phyloP scores from a whole-genome alignment of 2,329 filamentous ascomycete species.

The Hypomyces rosellus region DNA sequence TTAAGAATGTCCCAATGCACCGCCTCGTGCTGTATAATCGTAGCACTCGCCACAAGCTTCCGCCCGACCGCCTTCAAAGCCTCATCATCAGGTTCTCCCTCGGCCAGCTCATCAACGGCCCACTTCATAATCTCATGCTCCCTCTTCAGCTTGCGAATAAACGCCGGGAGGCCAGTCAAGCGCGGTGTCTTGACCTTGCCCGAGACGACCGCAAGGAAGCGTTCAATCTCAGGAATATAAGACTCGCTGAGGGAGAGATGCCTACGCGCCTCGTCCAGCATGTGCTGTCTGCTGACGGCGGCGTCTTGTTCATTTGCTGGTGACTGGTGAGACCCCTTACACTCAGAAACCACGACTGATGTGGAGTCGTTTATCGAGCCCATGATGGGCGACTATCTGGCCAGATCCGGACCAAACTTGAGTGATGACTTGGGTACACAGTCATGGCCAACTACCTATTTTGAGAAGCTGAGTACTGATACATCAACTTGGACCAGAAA shows the following conservation, averaged over 20 bases:
- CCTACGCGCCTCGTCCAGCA: slow-evolving; percentile 11
- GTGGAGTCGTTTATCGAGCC: not conserved
- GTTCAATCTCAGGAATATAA: slow-evolving; percentile 16
- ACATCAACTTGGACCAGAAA: too few relatives aligned
- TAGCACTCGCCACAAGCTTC: slow-evolving; percentile 20
- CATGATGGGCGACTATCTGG: not conserved
- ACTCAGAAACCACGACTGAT: not conserved
- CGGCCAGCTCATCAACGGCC: slow-evolving; percentile 10
- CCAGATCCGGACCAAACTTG: too few relatives aligned
- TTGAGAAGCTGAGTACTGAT: too few relatives aligned
- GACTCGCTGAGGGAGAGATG: slow-evolving; percentile 9
- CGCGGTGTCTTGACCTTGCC: slow-evolving; percentile 8
- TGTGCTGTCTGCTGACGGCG: not conserved
- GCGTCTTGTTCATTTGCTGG: not conserved
- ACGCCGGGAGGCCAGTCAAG: slow-evolving; percentile 18
- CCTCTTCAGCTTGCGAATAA: slow-evolving; percentile 16
- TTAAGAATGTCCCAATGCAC: slow-evolving; percentile 29
- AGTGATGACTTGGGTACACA: too few relatives aligned
- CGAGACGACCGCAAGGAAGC: slow-evolving; percentile 10
- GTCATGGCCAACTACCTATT: too few relatives aligned
- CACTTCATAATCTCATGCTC: slow-evolving; percentile 13
- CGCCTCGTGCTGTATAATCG: slow-evolving; percentile 16
- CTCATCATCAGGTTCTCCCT: slow-evolving; percentile 3
- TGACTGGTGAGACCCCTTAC: not conserved
- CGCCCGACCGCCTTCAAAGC: slow-evolving; percentile 12